Evolutionary conservation across 768 basidiomycete genomes (phyloP), one percentile per base, ranked within the genome.

Genomic region (Amanita phalloides): DNA sequence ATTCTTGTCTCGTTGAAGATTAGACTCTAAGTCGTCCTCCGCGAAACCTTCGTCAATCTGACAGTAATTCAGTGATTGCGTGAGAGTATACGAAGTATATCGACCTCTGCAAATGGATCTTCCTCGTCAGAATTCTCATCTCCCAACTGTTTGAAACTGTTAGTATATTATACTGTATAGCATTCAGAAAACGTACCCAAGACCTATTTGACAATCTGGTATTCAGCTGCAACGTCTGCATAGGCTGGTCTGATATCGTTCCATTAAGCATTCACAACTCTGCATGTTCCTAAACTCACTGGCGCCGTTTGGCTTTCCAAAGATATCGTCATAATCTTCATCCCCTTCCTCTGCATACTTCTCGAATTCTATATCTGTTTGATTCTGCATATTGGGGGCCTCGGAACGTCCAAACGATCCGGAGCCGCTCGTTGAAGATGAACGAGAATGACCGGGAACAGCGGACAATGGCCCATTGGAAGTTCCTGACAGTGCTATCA

Each of bases 301-400:
- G 9, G 76, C 72, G 23, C 79, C 78, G 55, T 77, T 85, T 17
- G 72, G 74, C 65, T 88, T 90, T 54, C 80, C 91, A 65, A 98
- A 95, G 8, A 97, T 83, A 64, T 96, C 95, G 44, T 95, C 91
- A 60, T 96, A 98, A 62, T 97, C 91, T 60, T 97, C 88, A 25
- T 96, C 90, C 45, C 77, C 78, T 7, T 81, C 82, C 66, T 95
- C 92, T 5, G 88, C 72, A 64, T 95, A 96, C 63, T 91, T 92
- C 20, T 77, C 78, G 56, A 95, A 84, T 63, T 85, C 88, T 45
- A 45, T 14, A 17, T 52, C 51, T 51, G 71, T 71, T 53, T 80
- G 75, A 54, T 73, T 78, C 47, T 73, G 65, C 33, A 76, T 56
- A 53, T 77, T 69, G 54, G 71, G 71, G 2, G 82, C 80, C 55